phyloP scores from a whole-genome alignment of 1,284 basidiomycete species.

The Anthracocystis walkeri region DNA sequence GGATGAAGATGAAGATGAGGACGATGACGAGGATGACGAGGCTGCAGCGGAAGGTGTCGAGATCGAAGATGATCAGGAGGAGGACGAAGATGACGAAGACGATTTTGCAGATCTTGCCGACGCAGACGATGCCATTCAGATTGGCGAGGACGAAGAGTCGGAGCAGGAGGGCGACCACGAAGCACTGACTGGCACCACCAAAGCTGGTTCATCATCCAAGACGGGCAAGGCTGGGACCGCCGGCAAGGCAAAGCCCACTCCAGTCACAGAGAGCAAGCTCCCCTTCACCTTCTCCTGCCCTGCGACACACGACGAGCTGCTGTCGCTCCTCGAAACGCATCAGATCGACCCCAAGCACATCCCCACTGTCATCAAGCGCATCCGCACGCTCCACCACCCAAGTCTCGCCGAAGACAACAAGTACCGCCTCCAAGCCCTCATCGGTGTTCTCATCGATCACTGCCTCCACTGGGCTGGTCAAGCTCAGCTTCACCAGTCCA shows the following conservation, averaged over 20 bases:
- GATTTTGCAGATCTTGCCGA: constrained; percentile 60
- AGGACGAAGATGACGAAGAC: constrained; percentile 72
- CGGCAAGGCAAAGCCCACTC: constrained; percentile 7
- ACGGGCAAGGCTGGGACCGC: constrained; percentile 10
- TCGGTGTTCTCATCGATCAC: constrained; percentile 90
- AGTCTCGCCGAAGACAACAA: constrained; percentile 92
- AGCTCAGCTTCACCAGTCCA: constrained; percentile 28
- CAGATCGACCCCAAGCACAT: constrained; percentile 74
- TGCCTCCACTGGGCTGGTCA: constrained; percentile 75
- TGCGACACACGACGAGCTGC: constrained; percentile 84
- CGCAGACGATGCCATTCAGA: constrained; percentile 50
- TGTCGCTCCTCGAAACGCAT: constrained; percentile 81
- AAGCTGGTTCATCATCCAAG: constrained; percentile 18
- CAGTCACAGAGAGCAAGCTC: constrained; percentile 69
- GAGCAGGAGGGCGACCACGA: constrained; percentile 48
- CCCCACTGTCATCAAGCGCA: constrained; percentile 87
- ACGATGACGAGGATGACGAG: constrained; percentile 70
- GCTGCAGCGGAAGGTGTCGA: constrained; percentile 28
- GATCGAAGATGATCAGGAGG: constrained; percentile 33
- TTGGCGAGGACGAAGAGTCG: constrained; percentile 63
- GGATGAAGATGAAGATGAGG: constrained; percentile 63
- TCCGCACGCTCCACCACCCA: constrained; percentile 89
- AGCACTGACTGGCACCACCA: constrained; percentile 30
- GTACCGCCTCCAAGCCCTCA: constrained; percentile 76
- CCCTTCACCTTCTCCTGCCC: constrained; percentile 95